A percentile compares a stretch with the other conserved stretches of the same genome.
These are phyloP conservation scores for Liriodendron chinense DNA, from an alignment of 164 flowering plant genomes.

Conservation along the genomic window DNA sequence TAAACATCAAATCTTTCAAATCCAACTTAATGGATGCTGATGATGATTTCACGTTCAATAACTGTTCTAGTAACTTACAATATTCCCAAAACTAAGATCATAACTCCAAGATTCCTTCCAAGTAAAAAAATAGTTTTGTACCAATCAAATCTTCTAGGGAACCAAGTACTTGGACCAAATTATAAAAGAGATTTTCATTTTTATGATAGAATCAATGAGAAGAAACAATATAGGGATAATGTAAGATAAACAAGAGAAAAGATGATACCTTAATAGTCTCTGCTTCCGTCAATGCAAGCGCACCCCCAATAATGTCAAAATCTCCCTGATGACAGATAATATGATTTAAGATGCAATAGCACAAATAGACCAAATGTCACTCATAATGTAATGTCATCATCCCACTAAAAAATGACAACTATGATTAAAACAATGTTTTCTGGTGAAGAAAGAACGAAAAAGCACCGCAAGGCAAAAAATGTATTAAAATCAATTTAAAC, in stretches of 20 bases:
- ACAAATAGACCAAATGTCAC: background rate
- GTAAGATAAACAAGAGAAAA: background rate
- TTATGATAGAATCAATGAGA: background rate
- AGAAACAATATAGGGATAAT: background rate
- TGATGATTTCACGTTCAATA: too few relatives aligned
- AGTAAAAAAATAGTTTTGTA: background rate
- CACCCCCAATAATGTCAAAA: conserved; percentile 93
- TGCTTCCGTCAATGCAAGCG: conserved; percentile 74
- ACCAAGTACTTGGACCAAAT: background rate
- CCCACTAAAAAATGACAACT: background rate
- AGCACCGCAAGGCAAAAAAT: background rate
- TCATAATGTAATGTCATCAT: background rate
- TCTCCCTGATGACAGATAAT: conserved; percentile 58
- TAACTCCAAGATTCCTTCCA: too few relatives aligned
- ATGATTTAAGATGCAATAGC: background rate
- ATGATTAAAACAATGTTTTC: background rate
- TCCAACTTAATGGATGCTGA: too few relatives aligned
- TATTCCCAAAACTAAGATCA: too few relatives aligned
- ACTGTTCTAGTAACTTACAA: too few relatives aligned
- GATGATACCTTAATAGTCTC: conserved; percentile 75
- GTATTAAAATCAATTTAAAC: background rate
- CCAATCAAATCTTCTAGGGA: background rate
- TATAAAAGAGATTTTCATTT: background rate
- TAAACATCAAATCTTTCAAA: too few relatives aligned
- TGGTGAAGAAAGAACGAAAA: background rate